Conservation (phyloP, 179 eudicot species). For the Silene vulgaris region DNA sequence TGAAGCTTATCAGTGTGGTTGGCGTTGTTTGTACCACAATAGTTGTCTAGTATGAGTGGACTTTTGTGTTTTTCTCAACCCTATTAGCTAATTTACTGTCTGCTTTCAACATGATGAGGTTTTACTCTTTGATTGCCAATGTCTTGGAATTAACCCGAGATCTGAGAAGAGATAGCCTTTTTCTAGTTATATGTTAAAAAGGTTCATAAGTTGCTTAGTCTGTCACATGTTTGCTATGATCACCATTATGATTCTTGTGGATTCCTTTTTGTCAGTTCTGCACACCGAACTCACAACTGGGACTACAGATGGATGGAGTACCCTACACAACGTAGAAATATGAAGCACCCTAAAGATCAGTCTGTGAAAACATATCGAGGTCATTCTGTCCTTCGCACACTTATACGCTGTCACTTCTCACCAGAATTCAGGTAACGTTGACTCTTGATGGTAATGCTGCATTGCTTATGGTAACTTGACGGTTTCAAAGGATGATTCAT, state of each 20-base stretch:
- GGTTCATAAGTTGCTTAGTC: background rate
- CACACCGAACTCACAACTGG: constrained; percentile 38
- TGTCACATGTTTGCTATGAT: background rate
- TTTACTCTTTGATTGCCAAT: background rate
- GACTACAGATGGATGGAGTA: constrained; percentile 79
- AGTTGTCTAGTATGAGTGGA: no score
- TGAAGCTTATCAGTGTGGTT: no score
- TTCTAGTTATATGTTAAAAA: background rate
- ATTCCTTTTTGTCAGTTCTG: background rate
- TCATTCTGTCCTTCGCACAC: constrained; percentile 68
- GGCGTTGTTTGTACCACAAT: no score
- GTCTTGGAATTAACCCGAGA: background rate
- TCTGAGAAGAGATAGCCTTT: background rate
- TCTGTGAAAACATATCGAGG: constrained; percentile 68
- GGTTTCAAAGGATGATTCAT: no score
- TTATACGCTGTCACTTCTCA: constrained; percentile 76
- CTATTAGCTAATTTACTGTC: no score
- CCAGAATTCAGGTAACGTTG: constrained; percentile 50
- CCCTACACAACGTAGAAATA: constrained; percentile 37
- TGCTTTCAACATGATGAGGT: constrained; percentile 30
- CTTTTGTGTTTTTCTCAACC: no score
- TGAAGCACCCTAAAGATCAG: constrained; percentile 50
- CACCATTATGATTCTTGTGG: background rate
- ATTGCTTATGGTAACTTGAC: background rate
- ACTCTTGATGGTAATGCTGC: no score